Evolutionary conservation across 768 basidiomycete genomes (phyloP).

Genomic region (Cystoderma amianthinum): DNA sequence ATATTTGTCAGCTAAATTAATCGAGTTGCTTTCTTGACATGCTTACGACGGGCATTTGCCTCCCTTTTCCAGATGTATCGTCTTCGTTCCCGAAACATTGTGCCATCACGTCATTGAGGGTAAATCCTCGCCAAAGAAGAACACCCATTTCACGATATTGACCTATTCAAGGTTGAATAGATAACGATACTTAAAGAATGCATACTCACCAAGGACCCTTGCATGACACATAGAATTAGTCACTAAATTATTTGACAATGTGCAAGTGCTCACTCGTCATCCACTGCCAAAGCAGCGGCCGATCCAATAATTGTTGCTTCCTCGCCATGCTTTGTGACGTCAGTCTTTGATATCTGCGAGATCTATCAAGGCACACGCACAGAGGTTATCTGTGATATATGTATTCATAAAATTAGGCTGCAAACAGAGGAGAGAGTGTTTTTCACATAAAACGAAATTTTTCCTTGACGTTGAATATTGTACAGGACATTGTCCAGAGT

Average conservation of each 20-base stretch:
- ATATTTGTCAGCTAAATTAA: no score
- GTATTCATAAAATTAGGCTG: no score
- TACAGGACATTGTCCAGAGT: conserved; percentile 84
- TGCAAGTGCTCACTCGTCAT: conserved; percentile 73
- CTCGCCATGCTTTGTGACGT: conserved; percentile 62
- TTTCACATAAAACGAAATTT: conserved; percentile 83
- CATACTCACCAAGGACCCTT: conserved; percentile 70
- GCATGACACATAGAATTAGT: not conserved
- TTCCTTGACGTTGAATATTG: conserved; percentile 91
- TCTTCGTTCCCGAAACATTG: conserved; percentile 88
- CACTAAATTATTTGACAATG: not conserved
- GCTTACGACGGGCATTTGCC: conserved; percentile 89
- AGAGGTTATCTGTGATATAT: conserved; percentile 86
- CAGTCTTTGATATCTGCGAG: conserved; percentile 1
- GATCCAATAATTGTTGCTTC: conserved; percentile 88
- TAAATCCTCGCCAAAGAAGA: conserved; percentile 81
- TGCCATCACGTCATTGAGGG: conserved; percentile 75
- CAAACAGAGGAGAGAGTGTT: not conserved
- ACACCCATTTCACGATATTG: conserved; percentile 95
- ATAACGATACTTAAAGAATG: no score
- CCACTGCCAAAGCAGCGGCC: conserved; percentile 73
- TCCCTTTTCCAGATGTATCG: conserved; percentile 75
- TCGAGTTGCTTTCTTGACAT: no score
- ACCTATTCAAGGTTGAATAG: conserved; percentile 34
- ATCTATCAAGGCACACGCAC: conserved; percentile 34